These are phyloP conservation scores for Plasmodium relictum DNA, from an alignment of 169 alveolate genomes.

Conservation along the genomic window DNA sequence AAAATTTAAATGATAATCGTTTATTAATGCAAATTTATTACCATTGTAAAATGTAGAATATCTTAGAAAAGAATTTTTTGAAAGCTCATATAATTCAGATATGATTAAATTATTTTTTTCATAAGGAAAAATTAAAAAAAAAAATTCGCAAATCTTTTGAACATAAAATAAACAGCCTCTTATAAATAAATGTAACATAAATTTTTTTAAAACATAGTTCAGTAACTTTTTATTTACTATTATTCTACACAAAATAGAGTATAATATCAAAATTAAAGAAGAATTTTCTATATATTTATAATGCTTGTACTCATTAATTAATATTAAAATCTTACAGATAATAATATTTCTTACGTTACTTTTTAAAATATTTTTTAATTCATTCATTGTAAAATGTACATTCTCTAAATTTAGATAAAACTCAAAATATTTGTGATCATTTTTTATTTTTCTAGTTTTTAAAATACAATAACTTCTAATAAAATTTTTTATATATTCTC, in stretches of 20 bases:
- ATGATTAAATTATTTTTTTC: slow-evolving; percentile 16
- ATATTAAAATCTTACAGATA: slow-evolving; percentile 39
- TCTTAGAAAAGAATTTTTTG: slow-evolving; percentile 36
- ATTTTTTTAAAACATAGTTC: slow-evolving; percentile 14
- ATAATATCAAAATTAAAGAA: slow-evolving; percentile 22
- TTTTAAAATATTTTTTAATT: slow-evolving; percentile 46
- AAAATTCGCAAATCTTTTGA: slow-evolving; percentile 26
- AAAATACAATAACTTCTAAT: slow-evolving; percentile 46
- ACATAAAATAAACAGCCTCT: slow-evolving; percentile 65
- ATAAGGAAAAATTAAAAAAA: slow-evolving; percentile 22
- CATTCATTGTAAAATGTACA: slow-evolving; percentile 32
- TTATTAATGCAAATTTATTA: slow-evolving; percentile 44
- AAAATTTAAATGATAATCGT: slow-evolving; percentile 22
- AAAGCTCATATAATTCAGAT: slow-evolving; percentile 15
- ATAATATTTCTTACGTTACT: slow-evolving; percentile 33
- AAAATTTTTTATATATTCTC: slow-evolving; percentile 32
- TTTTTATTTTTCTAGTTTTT: slow-evolving; percentile 7
- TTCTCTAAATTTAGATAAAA: slow-evolving; percentile 17
- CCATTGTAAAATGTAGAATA: slow-evolving; percentile 49
- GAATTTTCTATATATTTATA: slow-evolving; percentile 69
- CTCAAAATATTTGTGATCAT: slow-evolving; percentile 8
- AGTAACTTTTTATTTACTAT: neutral
- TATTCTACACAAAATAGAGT: slow-evolving; percentile 42
- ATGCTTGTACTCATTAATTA: slow-evolving; percentile 41
- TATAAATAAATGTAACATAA: slow-evolving; percentile 32